Conservation (phyloP, 2,329 filamentous ascomycete genomes). For the Epichloe scottii region DNA sequence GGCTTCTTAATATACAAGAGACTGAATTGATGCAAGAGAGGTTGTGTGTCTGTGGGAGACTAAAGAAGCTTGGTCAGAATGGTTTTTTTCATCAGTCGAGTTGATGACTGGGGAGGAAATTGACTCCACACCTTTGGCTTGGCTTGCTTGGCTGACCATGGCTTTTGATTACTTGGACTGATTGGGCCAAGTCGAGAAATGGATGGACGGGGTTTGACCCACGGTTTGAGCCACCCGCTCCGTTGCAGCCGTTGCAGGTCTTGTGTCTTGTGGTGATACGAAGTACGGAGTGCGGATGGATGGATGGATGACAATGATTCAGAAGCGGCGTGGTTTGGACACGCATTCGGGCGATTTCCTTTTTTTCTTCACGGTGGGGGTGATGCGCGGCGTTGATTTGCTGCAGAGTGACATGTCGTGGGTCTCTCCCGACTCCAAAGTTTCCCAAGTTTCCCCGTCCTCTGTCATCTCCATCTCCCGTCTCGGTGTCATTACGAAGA, state of each 20-base stretch:
- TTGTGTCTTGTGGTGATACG: not conserved
- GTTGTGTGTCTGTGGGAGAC: not conserved
- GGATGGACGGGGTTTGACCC: not conserved
- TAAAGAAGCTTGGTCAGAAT: not conserved
- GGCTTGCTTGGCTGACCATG: not conserved
- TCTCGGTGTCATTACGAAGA: too few relatives aligned
- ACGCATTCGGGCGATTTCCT: too few relatives aligned
- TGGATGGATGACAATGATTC: too few relatives aligned
- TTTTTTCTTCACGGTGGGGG: too few relatives aligned
- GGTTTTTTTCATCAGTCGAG: not conserved
- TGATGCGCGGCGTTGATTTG: not conserved
- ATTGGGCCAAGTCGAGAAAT: not conserved
- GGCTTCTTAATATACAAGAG: not conserved
- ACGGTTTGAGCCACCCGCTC: not conserved
- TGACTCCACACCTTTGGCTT: not conserved
- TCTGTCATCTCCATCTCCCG: too few relatives aligned
- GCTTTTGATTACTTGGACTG: not conserved
- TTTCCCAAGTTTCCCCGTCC: too few relatives aligned
- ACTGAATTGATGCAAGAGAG: not conserved
- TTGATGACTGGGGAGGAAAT: not conserved
- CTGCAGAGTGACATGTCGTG: not conserved
- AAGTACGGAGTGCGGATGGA: too few relatives aligned
- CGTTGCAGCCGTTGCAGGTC: not conserved
- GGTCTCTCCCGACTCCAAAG: not conserved
- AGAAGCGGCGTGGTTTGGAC: not conserved